phyloP scores from a whole-genome alignment of 2,329 filamentous ascomycete species.

The Seiridium cupressi region DNA sequence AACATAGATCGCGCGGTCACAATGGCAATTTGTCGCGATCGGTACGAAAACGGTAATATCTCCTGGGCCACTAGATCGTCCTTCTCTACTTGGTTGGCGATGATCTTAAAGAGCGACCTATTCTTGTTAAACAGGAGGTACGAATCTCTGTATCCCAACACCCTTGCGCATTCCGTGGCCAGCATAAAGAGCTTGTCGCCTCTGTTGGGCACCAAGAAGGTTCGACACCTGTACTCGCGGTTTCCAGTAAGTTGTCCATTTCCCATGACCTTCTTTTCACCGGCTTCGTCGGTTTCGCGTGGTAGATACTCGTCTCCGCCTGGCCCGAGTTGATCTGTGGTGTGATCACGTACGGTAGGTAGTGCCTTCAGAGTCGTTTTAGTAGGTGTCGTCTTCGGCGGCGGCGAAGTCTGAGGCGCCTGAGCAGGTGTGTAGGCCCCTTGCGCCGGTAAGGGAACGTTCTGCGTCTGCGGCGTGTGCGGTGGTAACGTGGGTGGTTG shows the following conservation, averaged over 20 bases:
- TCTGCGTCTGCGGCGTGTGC: slow-evolving; percentile 54
- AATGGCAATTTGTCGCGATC: slow-evolving; percentile 97
- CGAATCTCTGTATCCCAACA: slow-evolving; percentile 93
- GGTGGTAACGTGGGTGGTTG: slow-evolving; percentile 36
- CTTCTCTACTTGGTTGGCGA: slow-evolving; percentile 92
- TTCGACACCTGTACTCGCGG: slow-evolving; percentile 88
- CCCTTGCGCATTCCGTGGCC: slow-evolving; percentile 92
- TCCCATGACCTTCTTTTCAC: slow-evolving; percentile 87
- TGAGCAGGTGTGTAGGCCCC: slow-evolving; percentile 37
- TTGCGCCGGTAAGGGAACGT: slow-evolving; percentile 42
- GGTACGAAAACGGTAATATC: slow-evolving; percentile 93
- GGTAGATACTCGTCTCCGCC: slow-evolving; percentile 94
- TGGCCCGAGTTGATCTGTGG: slow-evolving; percentile 87
- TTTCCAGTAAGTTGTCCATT: slow-evolving; percentile 80
- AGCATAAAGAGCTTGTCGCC: slow-evolving; percentile 98
- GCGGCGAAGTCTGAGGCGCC: slow-evolving; percentile 55
- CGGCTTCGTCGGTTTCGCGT: slow-evolving; percentile 86
- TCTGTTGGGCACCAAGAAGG: slow-evolving; percentile 87
- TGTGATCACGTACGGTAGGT: slow-evolving; percentile 94
- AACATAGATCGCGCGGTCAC: slow-evolving; percentile 99
- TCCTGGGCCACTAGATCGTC: slow-evolving; percentile 94
- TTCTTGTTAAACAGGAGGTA: slow-evolving; percentile 99
- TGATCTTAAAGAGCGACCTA: slow-evolving; percentile 94
- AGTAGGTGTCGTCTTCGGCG: slow-evolving; percentile 76
- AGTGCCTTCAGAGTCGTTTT: slow-evolving; percentile 89